Conservation (phyloP, 2,329 filamentous ascomycete species). For the Alternaria burnsii region DNA sequence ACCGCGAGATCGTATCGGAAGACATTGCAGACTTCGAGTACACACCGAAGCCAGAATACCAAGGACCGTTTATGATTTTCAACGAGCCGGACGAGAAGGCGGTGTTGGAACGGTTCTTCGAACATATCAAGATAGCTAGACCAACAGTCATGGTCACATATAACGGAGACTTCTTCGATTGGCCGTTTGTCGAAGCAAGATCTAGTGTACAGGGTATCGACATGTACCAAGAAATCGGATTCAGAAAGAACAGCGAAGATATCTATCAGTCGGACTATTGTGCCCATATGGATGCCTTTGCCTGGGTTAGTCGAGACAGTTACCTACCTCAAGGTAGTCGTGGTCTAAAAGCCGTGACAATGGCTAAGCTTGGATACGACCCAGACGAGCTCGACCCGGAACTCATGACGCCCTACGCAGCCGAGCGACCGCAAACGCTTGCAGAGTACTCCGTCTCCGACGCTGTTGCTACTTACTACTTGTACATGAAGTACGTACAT, state of each 20-base stretch:
- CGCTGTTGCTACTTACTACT: conserved; percentile 96
- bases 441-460: conserved; percentile 99
- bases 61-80: conserved; percentile 95
- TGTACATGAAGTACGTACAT: conserved; percentile 99
- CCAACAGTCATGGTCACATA: conserved; percentile 99
- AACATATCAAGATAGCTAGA: conserved; percentile 91
- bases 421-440: conserved; percentile 88
- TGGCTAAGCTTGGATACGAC: conserved; percentile 97
- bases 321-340: conserved; percentile 97
- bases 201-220: conserved; percentile 95
- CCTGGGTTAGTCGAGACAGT: conserved; percentile 98
- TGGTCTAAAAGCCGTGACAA: conserved; percentile 96
- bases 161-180: conserved; percentile 99
- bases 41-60: conserved; percentile 95
- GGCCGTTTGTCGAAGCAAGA: conserved; percentile 95
- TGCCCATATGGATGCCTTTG: conserved; percentile 98
- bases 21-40: conserved; percentile 99
- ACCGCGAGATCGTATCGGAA: conserved; percentile 95
- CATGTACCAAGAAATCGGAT: conserved; percentile 99
- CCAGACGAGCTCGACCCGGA: conserved; percentile 97
- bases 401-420: conserved; percentile 90
- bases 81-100: conserved; percentile 95
- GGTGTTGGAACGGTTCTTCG: conserved; percentile 89
- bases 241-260: conserved; percentile 93
- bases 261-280: conserved; percentile 97